A percentile compares a stretch with the other conserved stretches of the same genome.
These are phyloP conservation scores for Marchantia paleacea DNA, from an alignment of 225 moss, liverwort and hornwort genomes.

Conservation along the genomic window DNA sequence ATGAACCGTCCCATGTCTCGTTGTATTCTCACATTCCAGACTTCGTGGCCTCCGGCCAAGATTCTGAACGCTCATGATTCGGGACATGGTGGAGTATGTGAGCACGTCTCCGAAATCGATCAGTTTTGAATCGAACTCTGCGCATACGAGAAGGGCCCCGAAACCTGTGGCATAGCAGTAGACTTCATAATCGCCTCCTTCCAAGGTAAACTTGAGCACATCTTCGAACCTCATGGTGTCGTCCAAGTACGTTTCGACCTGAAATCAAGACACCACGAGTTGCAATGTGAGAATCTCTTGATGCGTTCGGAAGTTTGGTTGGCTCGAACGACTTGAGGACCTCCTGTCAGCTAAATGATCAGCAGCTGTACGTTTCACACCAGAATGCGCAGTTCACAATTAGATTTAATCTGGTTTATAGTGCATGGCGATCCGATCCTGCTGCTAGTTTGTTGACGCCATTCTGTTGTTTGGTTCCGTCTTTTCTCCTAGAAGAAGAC, in stretches of 20 bases:
- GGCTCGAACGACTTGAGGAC: too few species aligned
- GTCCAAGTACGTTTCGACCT: constrained; percentile 70
- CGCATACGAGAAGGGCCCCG: constrained; percentile 57
- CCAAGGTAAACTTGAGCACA: constrained; percentile 45
- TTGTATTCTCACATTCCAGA: constrained; percentile 36
- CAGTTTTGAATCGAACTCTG: constrained; percentile 51
- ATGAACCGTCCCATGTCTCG: constrained; percentile 23
- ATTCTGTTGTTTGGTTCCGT: too few species aligned
- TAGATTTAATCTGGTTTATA: too few species aligned
- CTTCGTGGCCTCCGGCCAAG: constrained; percentile 53
- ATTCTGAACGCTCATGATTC: constrained; percentile 56
- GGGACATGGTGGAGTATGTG: constrained; percentile 49
- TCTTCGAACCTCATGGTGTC: constrained; percentile 62
- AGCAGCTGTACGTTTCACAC: too few species aligned
- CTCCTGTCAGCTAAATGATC: too few species aligned
- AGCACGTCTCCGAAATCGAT: constrained; percentile 73
- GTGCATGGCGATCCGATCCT: too few species aligned
- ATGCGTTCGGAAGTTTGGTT: too few species aligned
- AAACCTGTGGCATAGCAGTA: constrained; percentile 51
- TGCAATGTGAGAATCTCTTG: too few species aligned
- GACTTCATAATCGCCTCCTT: constrained; percentile 62
- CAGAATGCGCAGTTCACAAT: too few species aligned
- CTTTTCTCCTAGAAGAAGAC: too few species aligned
- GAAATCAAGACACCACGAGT: background rate
- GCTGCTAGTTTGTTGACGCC: too few species aligned